Evolutionary conservation across 805 yeast genomes (phyloP).

Genomic region (Candida ipomoeae): DNA sequence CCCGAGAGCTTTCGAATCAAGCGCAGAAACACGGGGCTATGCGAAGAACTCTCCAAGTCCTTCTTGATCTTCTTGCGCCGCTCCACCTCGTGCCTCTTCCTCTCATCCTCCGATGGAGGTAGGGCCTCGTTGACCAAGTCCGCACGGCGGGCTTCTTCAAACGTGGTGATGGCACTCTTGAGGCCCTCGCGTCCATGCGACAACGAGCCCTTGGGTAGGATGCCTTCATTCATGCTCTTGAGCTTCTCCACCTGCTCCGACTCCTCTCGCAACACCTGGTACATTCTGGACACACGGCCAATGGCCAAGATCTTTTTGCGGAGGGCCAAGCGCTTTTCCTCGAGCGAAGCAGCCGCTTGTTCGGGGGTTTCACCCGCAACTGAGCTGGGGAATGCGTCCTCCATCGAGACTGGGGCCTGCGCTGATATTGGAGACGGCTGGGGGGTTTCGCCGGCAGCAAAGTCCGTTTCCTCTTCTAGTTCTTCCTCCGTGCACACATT

Average conservation of each 20-base stretch:
- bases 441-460: slow-evolving; percentile 34
- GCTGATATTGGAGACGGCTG: slow-evolving; percentile 22
- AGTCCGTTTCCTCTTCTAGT: slow-evolving; percentile 66
- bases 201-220: slow-evolving; percentile 79
- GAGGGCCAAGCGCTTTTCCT: slow-evolving; percentile 47
- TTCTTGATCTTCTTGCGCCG: slow-evolving; percentile 40
- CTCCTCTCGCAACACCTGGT: slow-evolving; percentile 80
- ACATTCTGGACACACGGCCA: slow-evolving; percentile 94
- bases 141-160: slow-evolving; percentile 77
- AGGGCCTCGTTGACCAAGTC: slow-evolving; percentile 82
- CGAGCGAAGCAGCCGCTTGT: slow-evolving; percentile 18
- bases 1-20: slow-evolving; percentile 35
- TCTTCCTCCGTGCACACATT: slow-evolving; percentile 96
- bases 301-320: slow-evolving; percentile 90
- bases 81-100: slow-evolving; percentile 41
- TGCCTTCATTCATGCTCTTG: slow-evolving; percentile 69
- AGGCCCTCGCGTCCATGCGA: slow-evolving; percentile 81
- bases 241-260: slow-evolving; percentile 80
- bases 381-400: slow-evolving; percentile 3
- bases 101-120: slow-evolving; percentile 74
- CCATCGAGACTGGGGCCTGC: slow-evolving; percentile 5
- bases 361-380: background rate
- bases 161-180: slow-evolving; percentile 59
- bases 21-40: slow-evolving; percentile 36
- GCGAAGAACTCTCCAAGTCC: slow-evolving; percentile 29